Conservation (phyloP, 2,329 filamentous ascomycete species). For the Cladosporium sp. region DNA sequence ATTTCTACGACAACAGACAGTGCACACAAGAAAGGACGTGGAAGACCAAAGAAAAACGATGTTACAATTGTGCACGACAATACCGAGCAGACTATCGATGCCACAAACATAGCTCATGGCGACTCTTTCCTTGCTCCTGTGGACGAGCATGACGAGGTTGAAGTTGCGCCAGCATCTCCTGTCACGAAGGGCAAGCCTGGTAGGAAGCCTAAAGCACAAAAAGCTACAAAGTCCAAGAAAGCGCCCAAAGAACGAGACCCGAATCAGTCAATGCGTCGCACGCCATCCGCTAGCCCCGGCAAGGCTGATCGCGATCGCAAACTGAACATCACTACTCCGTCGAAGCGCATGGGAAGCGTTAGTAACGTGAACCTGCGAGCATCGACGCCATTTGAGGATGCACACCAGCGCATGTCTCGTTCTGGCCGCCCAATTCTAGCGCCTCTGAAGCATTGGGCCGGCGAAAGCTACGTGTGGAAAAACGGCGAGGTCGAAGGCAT, state of each 20-base stretch:
- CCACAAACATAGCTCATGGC: conserved; percentile 14
- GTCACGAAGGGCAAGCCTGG: background rate
- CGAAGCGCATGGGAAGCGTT: conserved; percentile 18
- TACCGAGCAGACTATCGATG: conserved; percentile 15
- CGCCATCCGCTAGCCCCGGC: conserved; percentile 16
- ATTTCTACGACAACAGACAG: background rate
- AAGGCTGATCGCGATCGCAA: conserved; percentile 7
- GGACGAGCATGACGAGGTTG: conserved; percentile 2
- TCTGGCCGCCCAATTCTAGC: conserved; percentile 74
- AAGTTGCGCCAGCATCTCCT: background rate
- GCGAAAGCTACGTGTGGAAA: conserved; percentile 69
- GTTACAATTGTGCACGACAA: conserved; percentile 15
- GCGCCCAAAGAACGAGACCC: conserved; percentile 20
- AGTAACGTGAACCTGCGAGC: conserved; percentile 35
- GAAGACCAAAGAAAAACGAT: conserved; percentile 8
- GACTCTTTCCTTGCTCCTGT: conserved; percentile 14
- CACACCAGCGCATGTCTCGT: conserved; percentile 60
- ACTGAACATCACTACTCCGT: background rate
- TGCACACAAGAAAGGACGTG: background rate
- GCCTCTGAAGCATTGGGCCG: conserved; percentile 81
- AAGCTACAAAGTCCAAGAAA: conserved; percentile 6
- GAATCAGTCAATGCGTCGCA: conserved; percentile 19
- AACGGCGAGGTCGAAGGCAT: conserved; percentile 71
- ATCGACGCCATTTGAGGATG: conserved; percentile 41
- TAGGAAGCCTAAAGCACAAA: conserved; percentile 12